Conservation (phyloP, 257 asterid genomes). For the Solanum dulcamara region DNA sequence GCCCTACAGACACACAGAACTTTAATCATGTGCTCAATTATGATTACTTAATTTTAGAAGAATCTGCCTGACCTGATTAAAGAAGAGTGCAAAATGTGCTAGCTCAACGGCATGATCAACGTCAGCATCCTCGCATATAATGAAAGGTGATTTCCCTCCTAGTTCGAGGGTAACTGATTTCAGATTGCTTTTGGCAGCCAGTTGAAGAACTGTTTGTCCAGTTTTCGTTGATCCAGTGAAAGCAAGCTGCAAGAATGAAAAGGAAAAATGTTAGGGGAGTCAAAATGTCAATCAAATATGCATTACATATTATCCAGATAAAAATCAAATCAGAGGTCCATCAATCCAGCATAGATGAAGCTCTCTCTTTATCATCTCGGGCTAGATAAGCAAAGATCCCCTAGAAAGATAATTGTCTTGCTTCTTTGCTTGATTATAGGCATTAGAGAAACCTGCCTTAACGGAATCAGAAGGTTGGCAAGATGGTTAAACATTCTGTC, state of each 20-base stretch:
- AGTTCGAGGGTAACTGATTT: conserved; percentile 75
- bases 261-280: not conserved
- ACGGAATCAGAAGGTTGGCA: not conserved
- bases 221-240: conserved; percentile 76
- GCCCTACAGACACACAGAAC: conserved; percentile 26
- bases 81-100: conserved; percentile 75
- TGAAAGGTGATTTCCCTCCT: conserved; percentile 81
- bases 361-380: not conserved
- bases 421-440: not conserved
- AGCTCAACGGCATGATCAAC: conserved; percentile 49
- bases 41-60: not conserved
- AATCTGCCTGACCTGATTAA: conserved; percentile 45
- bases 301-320: not conserved
- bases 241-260: conserved; percentile 41
- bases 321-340: not conserved
- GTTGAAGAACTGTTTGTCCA: conserved; percentile 44
- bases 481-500: not conserved
- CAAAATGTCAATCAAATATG: not conserved
- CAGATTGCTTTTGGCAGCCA: conserved; percentile 69
- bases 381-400: not conserved
- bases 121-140: conserved; percentile 64
- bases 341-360: not conserved
- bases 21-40: not conserved
- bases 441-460: not conserved
- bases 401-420: not conserved